Evolutionary conservation across 2,329 filamentous ascomycete genomes (phyloP), one percentile per base, ranked within the genome.

Genomic region (Magnaporthiopsis incrustans): DNA sequence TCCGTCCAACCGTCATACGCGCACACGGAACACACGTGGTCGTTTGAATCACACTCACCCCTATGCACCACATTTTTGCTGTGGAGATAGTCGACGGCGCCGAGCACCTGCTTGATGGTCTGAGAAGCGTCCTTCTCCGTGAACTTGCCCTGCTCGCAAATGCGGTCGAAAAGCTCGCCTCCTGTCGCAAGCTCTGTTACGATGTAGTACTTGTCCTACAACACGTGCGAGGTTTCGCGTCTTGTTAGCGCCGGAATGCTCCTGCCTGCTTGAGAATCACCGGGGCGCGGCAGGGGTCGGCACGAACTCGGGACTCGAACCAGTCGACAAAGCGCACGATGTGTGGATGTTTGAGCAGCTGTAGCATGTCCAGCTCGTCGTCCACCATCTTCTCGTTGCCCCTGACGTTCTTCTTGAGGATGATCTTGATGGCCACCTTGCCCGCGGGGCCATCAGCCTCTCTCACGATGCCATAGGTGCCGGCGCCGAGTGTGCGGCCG

Each of bases 301-400:
- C 60, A 72, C 87, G 69, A 79, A 96, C 92, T 79, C 92, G 91
- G 64, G 94, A 98, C 79, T 99, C 95, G 74, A 99, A 99, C 94
- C 95, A 99, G 77, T 99, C 95, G 70, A 95, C 90, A 74, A 99
- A 99, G 70, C 89, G 89, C 78, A 99, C 95, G 75, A 99, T 99
- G 77, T 98, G 92, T 63, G 92, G 90, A 76, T 99, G 95, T 73
- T 92, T 85, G 73, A 99, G 86, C 65, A 86, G 86, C 78, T 97
- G 92, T 68, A 99, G 84, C 87, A 99, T 92, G 69, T 92, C 85
- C 71, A 99, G 83, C 80, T 99, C 95, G 76, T 99, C 95, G 76
- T 96, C 95, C 57, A 99, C 95, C 95, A 99, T 99, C 76, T 89
- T 87, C 81, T 99, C 95, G 72, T 98, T 98, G 68, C 93, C 94